Base-by-base conservation (phyloP, 2,329 filamentous ascomycete genomes). In the Monilinia vaccinii-corymbosi region DNA sequence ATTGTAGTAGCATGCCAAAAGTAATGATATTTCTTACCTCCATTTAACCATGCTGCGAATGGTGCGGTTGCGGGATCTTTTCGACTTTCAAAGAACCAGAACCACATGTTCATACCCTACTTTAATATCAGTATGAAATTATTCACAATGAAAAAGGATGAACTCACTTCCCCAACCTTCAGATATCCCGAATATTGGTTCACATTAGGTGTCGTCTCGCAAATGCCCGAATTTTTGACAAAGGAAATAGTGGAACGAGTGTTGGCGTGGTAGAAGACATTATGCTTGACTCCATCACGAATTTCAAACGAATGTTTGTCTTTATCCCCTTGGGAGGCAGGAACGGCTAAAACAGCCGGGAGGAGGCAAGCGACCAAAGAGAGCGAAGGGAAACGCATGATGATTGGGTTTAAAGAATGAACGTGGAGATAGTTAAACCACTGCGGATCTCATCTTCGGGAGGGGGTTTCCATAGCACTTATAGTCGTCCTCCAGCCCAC, bases 31-130 rank as follows among this genome's bases (percentile, higher is more conserved):
- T 1, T 16, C 9, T 42, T 55, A 60, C 58, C 77, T 46, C 77
- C 77, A 55, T 77, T 77, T 61, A 78, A 73, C 75, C 76, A 78
- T 25, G 73, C 73, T 4, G 73, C 73, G 5, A 77, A 65, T 3
- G 77, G 77, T 11, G 76, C 75, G 40, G 73, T 75, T 10, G 71
- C 67, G 1, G 82, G 76, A 64, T 77, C 74, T 56, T 80, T 75
- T 9, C 81, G 75, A 16, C 82, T 75, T 64, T 85, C 82, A 62
- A 86, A 81, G 67, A 85, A 86, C 81, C 82, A 70, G 49, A 69
- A 68, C 65, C 67, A 69, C 63, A 53, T 67, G 62, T 49, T 67
- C 61, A 60, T 67, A 59, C 36, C 48, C 66, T 68, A 25, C 7
- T 32, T 46, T 4, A 2, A 23, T 28, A 34, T 62, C 38, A 62